Evolutionary conservation across 192 early-diverging fungal species (phyloP).

Genomic region (Coemansia nantahalensis): DNA sequence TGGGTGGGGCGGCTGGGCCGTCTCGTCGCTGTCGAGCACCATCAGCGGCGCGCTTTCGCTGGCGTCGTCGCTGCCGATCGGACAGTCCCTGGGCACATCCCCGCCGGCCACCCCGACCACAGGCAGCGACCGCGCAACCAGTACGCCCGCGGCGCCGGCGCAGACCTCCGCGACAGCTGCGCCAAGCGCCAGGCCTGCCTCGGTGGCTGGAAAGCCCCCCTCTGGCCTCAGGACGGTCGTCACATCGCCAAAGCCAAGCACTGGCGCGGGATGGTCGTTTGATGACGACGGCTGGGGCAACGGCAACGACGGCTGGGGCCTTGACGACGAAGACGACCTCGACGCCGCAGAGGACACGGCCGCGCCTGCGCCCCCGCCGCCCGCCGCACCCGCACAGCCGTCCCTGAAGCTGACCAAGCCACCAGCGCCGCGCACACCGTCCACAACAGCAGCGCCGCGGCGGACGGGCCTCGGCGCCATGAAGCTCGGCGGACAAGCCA

Average conservation of each 20-base stretch:
- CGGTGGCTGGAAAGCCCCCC: background rate
- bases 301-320: constrained; percentile 24
- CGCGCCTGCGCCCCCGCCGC: background rate
- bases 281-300: constrained; percentile 1
- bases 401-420: constrained; percentile 16
- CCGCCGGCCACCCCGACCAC: constrained; percentile 1
- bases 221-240: background rate
- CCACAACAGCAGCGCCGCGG: constrained; percentile 6
- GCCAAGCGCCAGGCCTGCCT: constrained; percentile 4
- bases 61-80: constrained; percentile 28
- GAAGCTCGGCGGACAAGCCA: constrained; percentile 38
- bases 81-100: constrained; percentile 6
- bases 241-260: constrained; percentile 1
- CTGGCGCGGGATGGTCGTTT: background rate
- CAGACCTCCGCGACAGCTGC: background rate
- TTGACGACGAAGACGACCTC: constrained; percentile 5
- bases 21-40: constrained; percentile 68
- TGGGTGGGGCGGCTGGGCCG: constrained; percentile 88
- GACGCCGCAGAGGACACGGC: background rate
- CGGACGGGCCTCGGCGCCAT: constrained; percentile 47
- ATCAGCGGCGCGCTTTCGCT: constrained; percentile 40
- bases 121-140: background rate
- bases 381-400: background rate
- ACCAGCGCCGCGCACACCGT: constrained; percentile 3
- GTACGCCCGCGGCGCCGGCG: background rate